Evolutionary conservation across 306 rosid species (phyloP).

Genomic region (Fragaria vesca): DNA sequence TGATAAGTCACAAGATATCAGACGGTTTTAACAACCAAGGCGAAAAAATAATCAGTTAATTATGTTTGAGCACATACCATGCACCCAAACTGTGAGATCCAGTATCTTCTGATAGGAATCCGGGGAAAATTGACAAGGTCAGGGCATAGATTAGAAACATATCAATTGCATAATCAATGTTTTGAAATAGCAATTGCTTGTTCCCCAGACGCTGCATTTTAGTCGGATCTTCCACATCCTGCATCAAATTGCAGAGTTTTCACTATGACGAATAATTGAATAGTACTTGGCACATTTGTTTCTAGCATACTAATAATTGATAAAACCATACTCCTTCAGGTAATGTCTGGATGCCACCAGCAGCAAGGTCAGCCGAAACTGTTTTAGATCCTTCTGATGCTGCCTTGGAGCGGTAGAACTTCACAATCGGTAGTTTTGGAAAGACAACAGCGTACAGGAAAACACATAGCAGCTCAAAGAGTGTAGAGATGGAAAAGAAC

Average conservation of each 20-base stretch:
- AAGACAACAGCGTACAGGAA: slow-evolving; percentile 64
- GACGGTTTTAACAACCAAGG: not conserved
- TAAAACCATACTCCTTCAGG: slow-evolving; percentile 31
- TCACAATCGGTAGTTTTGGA: slow-evolving; percentile 73
- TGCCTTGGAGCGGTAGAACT: slow-evolving; percentile 79
- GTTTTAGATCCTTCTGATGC: slow-evolving; percentile 88
- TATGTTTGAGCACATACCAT: slow-evolving; percentile 46
- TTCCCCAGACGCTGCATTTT: slow-evolving; percentile 50
- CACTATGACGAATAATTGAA: not conserved
- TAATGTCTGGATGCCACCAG: slow-evolving; percentile 58
- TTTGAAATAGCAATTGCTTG: slow-evolving; percentile 58
- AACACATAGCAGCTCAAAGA: slow-evolving; percentile 68
- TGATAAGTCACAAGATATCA: slow-evolving; percentile 23
- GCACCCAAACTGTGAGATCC: slow-evolving; percentile 73
- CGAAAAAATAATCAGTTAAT: not conserved
- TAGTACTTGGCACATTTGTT: not conserved
- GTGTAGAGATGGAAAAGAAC: slow-evolving; percentile 65
- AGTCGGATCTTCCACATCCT: slow-evolving; percentile 46
- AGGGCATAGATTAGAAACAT: slow-evolving; percentile 56
- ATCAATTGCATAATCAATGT: slow-evolving; percentile 72
- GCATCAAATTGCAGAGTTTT: slow-evolving; percentile 14
- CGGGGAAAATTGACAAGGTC: slow-evolving; percentile 81
- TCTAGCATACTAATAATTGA: not conserved
- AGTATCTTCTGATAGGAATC: slow-evolving; percentile 91
- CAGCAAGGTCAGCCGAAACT: slow-evolving; percentile 83